Conservation (phyloP, 192 early-diverging fungal species). For the Mortierella hygrophila region DNA sequence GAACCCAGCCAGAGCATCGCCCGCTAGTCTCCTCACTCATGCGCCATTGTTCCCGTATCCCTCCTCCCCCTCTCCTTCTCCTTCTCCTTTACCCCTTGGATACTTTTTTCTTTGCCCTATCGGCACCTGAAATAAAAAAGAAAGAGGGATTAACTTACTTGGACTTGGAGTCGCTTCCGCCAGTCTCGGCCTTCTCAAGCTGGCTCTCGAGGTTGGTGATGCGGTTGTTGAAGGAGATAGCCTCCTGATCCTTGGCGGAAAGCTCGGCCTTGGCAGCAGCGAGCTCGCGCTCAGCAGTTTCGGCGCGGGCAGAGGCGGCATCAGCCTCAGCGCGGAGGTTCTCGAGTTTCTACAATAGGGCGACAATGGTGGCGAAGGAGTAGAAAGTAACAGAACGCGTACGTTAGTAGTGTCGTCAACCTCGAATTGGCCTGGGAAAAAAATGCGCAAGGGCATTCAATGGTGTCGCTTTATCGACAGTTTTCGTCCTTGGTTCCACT, state of each 20-base stretch:
- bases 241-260: constrained; percentile 79
- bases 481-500: neutral
- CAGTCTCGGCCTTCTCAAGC: constrained; percentile 68
- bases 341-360: constrained; percentile 69
- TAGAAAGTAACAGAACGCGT: neutral
- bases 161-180: constrained; percentile 71
- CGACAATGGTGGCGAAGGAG: neutral
- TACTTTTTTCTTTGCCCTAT: neutral
- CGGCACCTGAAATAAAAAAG: neutral
- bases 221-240: constrained; percentile 74
- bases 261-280: constrained; percentile 69
- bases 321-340: constrained; percentile 76
- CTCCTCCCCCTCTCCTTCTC: neutral
- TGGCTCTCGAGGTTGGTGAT: constrained; percentile 70
- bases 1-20: neutral
- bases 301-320: constrained; percentile 69
- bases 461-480: constrained; percentile 2
- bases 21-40: neutral
- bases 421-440: neutral
- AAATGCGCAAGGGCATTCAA: neutral
- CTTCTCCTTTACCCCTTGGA: neutral
- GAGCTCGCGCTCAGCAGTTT: constrained; percentile 71
- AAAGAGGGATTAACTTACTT: constrained; percentile 45
- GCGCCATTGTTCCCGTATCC: neutral
- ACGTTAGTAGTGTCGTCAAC: neutral